phyloP scores from a whole-genome alignment of 306 rosid species.

The Benincasa hispida region DNA sequence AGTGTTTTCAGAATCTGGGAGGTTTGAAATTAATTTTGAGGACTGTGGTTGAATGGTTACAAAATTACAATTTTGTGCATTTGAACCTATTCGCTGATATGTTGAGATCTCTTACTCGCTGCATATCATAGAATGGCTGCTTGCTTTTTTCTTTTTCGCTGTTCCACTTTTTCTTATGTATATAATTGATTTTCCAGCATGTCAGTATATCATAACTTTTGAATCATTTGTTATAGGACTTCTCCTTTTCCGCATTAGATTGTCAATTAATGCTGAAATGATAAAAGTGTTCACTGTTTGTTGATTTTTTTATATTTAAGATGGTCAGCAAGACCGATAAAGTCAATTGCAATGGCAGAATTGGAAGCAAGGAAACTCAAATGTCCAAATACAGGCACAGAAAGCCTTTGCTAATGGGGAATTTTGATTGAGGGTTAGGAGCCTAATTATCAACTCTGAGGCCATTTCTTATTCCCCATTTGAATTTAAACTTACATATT shows the following conservation, averaged over 20 bases:
- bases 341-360: slow-evolving; percentile 68
- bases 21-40: not conserved
- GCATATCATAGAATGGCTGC: not conserved
- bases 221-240: not conserved
- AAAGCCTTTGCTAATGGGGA: slow-evolving; percentile 77
- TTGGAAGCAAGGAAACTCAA: slow-evolving; percentile 61
- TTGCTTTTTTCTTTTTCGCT: not conserved
- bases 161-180: not conserved
- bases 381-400: slow-evolving; percentile 80
- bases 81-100: not conserved
- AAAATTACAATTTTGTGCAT: not conserved
- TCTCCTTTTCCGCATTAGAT: not conserved
- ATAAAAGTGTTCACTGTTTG: slow-evolving; percentile 2
- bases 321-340: slow-evolving; percentile 78
- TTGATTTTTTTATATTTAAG: slow-evolving; percentile 21
- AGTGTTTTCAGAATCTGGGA: too few relatives aligned
- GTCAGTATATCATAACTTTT: not conserved
- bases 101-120: not conserved
- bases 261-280: not conserved
- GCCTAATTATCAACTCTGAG: not conserved
- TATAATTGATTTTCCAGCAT: not conserved
- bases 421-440: slow-evolving; percentile 77
- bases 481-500: not conserved
- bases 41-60: too few relatives aligned
- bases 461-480: not conserved